These are phyloP conservation scores for Phyllosticta citriasiana DNA, from an alignment of 2,329 filamentous ascomycete genomes.

Conservation along the genomic window DNA sequence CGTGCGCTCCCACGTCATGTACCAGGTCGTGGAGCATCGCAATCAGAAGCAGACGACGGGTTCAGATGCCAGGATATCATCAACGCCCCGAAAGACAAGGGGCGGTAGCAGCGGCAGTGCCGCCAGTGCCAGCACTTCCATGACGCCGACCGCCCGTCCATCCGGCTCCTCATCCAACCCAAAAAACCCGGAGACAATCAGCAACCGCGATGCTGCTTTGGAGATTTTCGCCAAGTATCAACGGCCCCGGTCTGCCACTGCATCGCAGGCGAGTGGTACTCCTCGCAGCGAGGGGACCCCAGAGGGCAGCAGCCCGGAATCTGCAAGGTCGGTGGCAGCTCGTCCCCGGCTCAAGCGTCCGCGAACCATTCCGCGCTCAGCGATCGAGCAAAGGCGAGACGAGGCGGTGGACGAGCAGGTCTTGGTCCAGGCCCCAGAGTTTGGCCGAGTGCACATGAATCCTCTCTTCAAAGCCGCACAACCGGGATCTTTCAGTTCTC, in stretches of 20 bases:
- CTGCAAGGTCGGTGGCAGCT: not conserved
- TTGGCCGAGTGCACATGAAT: not conserved
- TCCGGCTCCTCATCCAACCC: slow-evolving; percentile 1
- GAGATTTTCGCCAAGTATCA: slow-evolving; percentile 5
- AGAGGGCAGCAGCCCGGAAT: slow-evolving; percentile 6
- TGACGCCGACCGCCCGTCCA: not conserved
- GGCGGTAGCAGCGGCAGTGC: not conserved
- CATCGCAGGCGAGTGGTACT: not conserved
- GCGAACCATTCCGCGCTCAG: not conserved
- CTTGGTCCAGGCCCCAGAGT: slow-evolving; percentile 1
- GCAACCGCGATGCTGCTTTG: slow-evolving; percentile 1
- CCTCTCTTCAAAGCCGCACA: slow-evolving; percentile 1
- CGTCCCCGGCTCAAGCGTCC: not conserved
- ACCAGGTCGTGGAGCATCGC: slow-evolving; percentile 18
- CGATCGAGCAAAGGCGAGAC: not conserved
- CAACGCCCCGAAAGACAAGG: not conserved
- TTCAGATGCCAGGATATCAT: not conserved
- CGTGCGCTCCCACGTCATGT: slow-evolving; percentile 28
- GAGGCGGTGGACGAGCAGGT: not conserved
- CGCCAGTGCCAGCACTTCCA: not conserved
- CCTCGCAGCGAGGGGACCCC: slow-evolving; percentile 3
- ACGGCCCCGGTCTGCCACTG: not conserved
- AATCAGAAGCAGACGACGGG: slow-evolving; percentile 12
- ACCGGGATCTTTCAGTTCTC: not conserved
- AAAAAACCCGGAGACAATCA: slow-evolving; percentile 1